Evolutionary conservation across 768 basidiomycete genomes (phyloP), one percentile per base, ranked within the genome.

Genomic region (Thelephora ganbajun): DNA sequence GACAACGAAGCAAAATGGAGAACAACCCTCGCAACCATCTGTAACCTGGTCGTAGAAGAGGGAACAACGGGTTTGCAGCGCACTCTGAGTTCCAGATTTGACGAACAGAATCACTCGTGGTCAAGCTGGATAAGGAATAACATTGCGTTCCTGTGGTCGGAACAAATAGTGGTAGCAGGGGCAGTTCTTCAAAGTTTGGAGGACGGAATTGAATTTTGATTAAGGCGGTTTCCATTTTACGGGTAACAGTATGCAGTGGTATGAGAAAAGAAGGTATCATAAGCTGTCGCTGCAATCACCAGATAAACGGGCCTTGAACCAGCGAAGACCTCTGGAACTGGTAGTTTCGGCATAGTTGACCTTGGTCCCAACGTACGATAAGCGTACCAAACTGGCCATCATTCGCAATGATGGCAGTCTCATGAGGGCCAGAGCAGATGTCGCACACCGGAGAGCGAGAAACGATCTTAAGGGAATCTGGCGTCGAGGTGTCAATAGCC

Each of bases 71-170:
- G 67, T 68, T 19, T 49, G 58, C 47, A 26, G 37, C 35, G 30
- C 33, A 11, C 30, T 45, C 9, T 7, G 51, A 46, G 41, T 44
- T 33, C 48, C 63, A 44, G 41, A 12, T 35, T 20, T 18, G 33
- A 45, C 11, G 16, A 43, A 14, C 43, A 41, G 22, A 22, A 22
- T 2, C 45, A 44, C 9, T 49, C 42, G 2, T 69, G 71, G 69
- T 49, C 51, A 11, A 34, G 20, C 11, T 66, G 66, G 64, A 63
- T 64, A 59, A 35, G 53, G n/a, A 57, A 52, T 16, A 69, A 65
- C 43, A 66, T 84, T n/a, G 56, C 48, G 46, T 54, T 55, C 2
- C 59, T 88, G 14, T 86, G 83, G 83, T 52, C 53, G 34, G 85
- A 88, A 57, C 78, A 85, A 50, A 19, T 61, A 5, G 58, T 62